phyloP scores from a whole-genome alignment of 768 basidiomycete genomes.

The Auriculariales sp. region DNA sequence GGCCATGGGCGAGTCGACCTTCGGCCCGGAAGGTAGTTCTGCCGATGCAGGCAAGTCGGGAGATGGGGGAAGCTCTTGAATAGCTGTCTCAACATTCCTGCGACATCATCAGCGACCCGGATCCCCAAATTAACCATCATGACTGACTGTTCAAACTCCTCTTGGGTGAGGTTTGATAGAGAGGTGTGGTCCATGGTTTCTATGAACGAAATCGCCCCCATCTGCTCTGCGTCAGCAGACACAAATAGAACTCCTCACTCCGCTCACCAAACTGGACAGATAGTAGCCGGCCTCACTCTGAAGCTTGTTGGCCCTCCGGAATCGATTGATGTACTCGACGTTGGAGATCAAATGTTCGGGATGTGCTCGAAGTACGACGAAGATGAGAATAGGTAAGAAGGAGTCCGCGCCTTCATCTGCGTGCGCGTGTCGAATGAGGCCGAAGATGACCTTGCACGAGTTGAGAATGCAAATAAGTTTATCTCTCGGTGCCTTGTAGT shows the following conservation, averaged over 20 bases:
- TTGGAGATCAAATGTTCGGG: slow-evolving; percentile 89
- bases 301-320: slow-evolving; percentile 76
- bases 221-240: slow-evolving; percentile 29
- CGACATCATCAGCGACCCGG: slow-evolving; percentile 5
- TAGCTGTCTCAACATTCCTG: slow-evolving; percentile 47
- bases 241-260: not conserved
- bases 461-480: slow-evolving; percentile 96
- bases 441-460: slow-evolving; percentile 98
- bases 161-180: slow-evolving; percentile 84
- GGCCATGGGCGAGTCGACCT: slow-evolving; percentile 29
- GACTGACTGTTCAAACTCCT: slow-evolving; percentile 73
- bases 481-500: slow-evolving; percentile 97
- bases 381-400: slow-evolving; percentile 90
- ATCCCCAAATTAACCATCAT: not conserved
- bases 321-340: slow-evolving; percentile 91
- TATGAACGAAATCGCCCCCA: slow-evolving; percentile 93
- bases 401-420: slow-evolving; percentile 84
- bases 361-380: slow-evolving; percentile 86
- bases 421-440: slow-evolving; percentile 75
- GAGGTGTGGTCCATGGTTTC: slow-evolving; percentile 96
- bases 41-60: slow-evolving; percentile 17
- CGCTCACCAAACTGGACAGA: slow-evolving; percentile 76
- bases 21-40: slow-evolving; percentile 12
- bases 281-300: slow-evolving; percentile 97
- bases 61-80: slow-evolving; percentile 28